Base-by-base conservation (phyloP, 2,329 filamentous ascomycete genomes). In the Cladophialophora chaetospira region DNA sequence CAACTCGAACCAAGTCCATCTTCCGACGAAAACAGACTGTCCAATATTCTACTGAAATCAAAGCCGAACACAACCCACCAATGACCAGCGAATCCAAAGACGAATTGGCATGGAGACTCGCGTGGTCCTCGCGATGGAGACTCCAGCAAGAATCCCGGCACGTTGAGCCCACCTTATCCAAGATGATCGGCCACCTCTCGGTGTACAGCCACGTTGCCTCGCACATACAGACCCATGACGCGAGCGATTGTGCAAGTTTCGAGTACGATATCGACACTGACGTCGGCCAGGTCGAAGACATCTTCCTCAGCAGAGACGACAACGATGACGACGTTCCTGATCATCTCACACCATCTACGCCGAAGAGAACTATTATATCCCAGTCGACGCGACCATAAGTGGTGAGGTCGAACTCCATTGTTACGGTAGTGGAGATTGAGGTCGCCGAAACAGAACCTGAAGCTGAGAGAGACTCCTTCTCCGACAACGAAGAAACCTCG, bases 91-190 rank as follows among this genome's bases (percentile, higher is more conserved):
- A 43, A n/a, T 25, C 35, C 2, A 49, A 50, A 11, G 51, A 58
- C n/a, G 40, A 53, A 6, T 35, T 44, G 2, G 56, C 56, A 6
- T 55, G 35, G 15, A 49, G 40, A 28, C 23, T 58, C 13, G 42
- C 48, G 10, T 55, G 56, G 52, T 33, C 53, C n/a, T 47, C 56
- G 6, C 43, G 40, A 23, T 58, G 51, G 51, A 58, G 55, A 35
- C 40, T 58, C 8, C 56, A 55, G 21, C 46, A 44, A 17, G 56
- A 58, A 40, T 58, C 47, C 11, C 15, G 25, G 19, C 56, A 51
- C 25, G 42, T 51, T 15, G 56, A 58, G 29, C 51, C 52, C n/a
- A 44, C 31, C 13, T 36, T 58, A n/a, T 42, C 33, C 21, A 58
- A 48, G 15, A 46, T 58, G 29, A 51, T 58, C 15, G 56, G 56